Base-by-base conservation (phyloP, 2,329 filamentous ascomycete genomes). In the Curvularia sp. region DNA sequence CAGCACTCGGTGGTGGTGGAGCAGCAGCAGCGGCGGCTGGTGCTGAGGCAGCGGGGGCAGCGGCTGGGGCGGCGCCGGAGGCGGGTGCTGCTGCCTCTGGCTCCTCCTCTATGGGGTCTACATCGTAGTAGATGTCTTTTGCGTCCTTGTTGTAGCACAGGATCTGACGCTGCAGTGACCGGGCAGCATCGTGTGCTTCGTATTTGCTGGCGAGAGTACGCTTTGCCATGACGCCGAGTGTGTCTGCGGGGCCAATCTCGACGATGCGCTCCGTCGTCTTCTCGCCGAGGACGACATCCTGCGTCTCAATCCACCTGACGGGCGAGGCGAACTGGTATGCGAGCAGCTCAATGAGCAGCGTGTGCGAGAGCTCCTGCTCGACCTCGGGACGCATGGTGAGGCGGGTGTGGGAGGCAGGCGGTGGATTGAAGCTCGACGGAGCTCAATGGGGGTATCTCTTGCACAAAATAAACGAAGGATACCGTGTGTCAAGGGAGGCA, bases 131-230 rank as follows among this genome's bases (percentile, higher is more conserved):
- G 66, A 99, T 99, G 79, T 99, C 95, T 79, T 97, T 98, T 56
- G 93, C 91, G 75, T 99, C 95, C 80, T 99, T 99, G 85, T 97
- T 98, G 84, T 98, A 99, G 84, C 95, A 98, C 57, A 99, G 87
- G 77, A 99, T 97, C 79, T 98, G 94, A 77, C 95, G 88, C 81
- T 97, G 93, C 43, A 98, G 89, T 7, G 94, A 97, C 74, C 94
- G 94, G 62, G 95, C 95, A 56, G 95, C 95, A 81, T 99, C 95
- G 81, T 97, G 97, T 64, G 94, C 93, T 84, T 99, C 95, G 80
- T 98, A 99, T 81, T 98, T 98, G 76, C 93, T 93, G 61, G 93
- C 92, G 62, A 99, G 82, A 53, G 95, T 99, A 71, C 94, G 88
- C 84, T 93, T 96, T 66, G 95, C 95, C 95, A 99, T 99, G 58